phyloP scores from a whole-genome alignment of 768 basidiomycete species.

The Suillus placidus region DNA sequence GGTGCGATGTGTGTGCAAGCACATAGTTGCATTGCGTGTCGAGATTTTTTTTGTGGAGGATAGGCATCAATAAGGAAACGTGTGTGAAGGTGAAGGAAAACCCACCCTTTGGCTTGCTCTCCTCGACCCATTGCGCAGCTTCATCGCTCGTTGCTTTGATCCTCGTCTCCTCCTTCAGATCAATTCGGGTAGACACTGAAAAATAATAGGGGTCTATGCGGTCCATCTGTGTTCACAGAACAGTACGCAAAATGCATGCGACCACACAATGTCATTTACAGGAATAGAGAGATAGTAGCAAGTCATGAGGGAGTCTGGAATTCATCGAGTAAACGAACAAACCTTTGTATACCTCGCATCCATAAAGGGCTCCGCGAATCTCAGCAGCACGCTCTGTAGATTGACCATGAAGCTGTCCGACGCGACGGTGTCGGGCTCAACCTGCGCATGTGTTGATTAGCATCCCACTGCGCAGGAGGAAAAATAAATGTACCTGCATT shows the following conservation, averaged over 20 bases:
- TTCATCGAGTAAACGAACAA: not conserved
- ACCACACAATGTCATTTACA: not conserved
- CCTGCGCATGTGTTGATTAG: constrained; percentile 41
- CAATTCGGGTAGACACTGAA: constrained; percentile 68
- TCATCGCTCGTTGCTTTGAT: constrained; percentile 93
- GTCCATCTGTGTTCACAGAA: constrained; percentile 64
- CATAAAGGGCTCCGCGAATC: constrained; percentile 93
- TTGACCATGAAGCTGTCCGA: constrained; percentile 95
- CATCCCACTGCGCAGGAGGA: not conserved
- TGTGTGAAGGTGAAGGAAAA: not conserved
- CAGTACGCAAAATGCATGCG: not conserved
- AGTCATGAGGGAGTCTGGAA: constrained; percentile 9
- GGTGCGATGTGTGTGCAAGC: not conserved
- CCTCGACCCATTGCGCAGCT: constrained; percentile 68
- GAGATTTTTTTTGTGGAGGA: not conserved
- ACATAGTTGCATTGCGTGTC: not conserved
- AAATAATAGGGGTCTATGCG: constrained; percentile 87
- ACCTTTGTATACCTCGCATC: constrained; percentile 91
- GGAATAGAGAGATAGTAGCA: not conserved
- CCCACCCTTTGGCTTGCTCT: constrained; percentile 51
- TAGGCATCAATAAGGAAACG: not conserved
- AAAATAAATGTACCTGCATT: constrained; percentile 65
- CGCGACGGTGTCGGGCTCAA: constrained; percentile 84
- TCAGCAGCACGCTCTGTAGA: constrained; percentile 76
- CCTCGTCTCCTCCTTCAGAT: constrained; percentile 87